These are phyloP conservation scores for Penicillium brasilianum DNA, from an alignment of 2,329 filamentous ascomycete species.

Conservation along the genomic window DNA sequence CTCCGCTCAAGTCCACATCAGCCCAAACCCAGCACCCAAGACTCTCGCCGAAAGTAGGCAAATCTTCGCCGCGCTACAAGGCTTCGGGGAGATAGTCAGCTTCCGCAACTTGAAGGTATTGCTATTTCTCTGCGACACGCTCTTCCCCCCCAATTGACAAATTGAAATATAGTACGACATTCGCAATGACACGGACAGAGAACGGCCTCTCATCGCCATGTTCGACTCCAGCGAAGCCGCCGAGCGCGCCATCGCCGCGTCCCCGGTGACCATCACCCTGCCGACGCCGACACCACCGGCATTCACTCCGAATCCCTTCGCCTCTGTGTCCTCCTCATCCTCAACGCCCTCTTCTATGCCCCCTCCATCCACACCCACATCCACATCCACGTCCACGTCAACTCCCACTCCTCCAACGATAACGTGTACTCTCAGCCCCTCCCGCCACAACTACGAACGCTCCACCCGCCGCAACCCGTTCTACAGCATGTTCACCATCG, in stretches of 20 bases:
- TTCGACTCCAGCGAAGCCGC: constrained; percentile 46
- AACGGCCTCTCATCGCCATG: constrained; percentile 39
- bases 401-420: constrained; percentile 14
- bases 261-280: constrained; percentile 37
- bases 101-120: constrained; percentile 46
- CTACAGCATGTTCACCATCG: constrained; percentile 33
- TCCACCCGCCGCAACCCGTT: constrained; percentile 41
- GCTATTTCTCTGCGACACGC: background rate
- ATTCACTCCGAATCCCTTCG: constrained; percentile 2
- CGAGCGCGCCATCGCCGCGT: constrained; percentile 38
- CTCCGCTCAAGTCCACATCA: constrained; percentile 38
- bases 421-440: constrained; percentile 34
- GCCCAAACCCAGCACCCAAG: constrained; percentile 33
- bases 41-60: constrained; percentile 42
- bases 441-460: constrained; percentile 37
- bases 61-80: constrained; percentile 45
- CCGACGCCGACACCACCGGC: background rate
- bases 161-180: constrained; percentile 37
- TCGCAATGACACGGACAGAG: constrained; percentile 12
- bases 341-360: background rate
- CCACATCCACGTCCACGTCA: background rate
- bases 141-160: background rate
- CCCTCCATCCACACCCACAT: constrained; percentile 3
- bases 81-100: constrained; percentile 48
- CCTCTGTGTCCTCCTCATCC: background rate